Conservation (phyloP, 148 eudicot species). For the Arbutus unedo region DNA sequence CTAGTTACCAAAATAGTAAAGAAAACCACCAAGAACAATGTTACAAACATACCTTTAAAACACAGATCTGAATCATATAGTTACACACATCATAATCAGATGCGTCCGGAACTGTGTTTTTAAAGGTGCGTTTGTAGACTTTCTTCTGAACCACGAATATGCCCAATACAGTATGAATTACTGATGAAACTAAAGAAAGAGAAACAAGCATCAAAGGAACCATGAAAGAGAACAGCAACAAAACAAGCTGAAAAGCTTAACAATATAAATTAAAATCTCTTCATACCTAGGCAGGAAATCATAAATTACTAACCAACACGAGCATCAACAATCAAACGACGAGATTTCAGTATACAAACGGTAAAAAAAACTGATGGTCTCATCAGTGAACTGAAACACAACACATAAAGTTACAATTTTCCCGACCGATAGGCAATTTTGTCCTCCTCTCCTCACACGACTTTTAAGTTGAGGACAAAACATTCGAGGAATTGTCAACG, state of each 20-base stretch:
- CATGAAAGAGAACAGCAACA: background rate
- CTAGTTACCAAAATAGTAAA: no score
- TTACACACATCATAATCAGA: no score
- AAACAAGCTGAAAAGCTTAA: slow-evolving; percentile 7
- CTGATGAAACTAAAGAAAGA: background rate
- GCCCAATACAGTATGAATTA: background rate
- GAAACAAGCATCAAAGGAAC: background rate
- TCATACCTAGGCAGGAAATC: background rate
- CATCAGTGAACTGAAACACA: background rate
- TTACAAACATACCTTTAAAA: no score
- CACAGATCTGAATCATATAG: no score
- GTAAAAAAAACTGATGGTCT: background rate
- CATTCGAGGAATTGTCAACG: slow-evolving; percentile 13
- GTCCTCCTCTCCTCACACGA: background rate
- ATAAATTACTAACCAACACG: background rate
- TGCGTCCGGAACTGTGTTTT: no score
- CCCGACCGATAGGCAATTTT: background rate
- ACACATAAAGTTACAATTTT: background rate
- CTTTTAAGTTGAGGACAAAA: slow-evolving; percentile 9
- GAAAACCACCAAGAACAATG: no score
- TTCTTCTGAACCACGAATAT: background rate
- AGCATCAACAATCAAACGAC: background rate
- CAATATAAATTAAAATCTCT: background rate
- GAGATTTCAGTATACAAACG: background rate
- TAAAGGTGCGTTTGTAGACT: no score